Evolutionary conservation across 352 stramenopile species (phyloP).

Genomic region (Phytopythium boreale): DNA sequence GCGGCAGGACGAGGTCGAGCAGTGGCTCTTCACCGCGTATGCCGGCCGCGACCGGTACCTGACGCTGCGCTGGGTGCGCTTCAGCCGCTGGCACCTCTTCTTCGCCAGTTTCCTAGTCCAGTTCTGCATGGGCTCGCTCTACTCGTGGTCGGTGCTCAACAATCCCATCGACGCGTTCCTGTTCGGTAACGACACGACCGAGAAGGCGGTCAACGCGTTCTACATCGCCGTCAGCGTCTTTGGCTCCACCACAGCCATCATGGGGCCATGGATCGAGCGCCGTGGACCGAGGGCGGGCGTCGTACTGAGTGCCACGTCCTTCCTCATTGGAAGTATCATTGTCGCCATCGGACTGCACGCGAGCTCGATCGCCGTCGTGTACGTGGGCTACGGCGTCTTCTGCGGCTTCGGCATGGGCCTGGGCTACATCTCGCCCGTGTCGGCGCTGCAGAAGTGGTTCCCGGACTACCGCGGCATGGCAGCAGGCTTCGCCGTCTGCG

Average conservation of each 20-base stretch:
- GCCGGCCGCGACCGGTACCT: slow-evolving; percentile 46
- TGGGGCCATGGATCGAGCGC: slow-evolving; percentile 62
- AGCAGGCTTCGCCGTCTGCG: slow-evolving; percentile 53
- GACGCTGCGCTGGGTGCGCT: slow-evolving; percentile 26
- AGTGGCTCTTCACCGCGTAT: slow-evolving; percentile 48
- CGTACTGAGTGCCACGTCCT: slow-evolving; percentile 37
- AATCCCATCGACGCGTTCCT: slow-evolving; percentile 46
- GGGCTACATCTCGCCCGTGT: no score
- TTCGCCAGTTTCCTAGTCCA: slow-evolving; percentile 50
- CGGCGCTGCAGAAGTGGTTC: no score
- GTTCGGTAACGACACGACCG: slow-evolving; percentile 31
- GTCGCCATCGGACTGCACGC: slow-evolving; percentile 38
- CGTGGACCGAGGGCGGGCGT: slow-evolving; percentile 40
- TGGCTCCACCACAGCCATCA: slow-evolving; percentile 46
- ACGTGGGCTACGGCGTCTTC: slow-evolving; percentile 62
- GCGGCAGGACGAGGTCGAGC: slow-evolving; percentile 46
- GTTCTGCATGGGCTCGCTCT: slow-evolving; percentile 69
- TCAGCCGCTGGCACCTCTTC: slow-evolving; percentile 61
- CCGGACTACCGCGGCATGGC: slow-evolving; percentile 59
- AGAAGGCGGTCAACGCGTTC: slow-evolving; percentile 51
- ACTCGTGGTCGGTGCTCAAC: no score
- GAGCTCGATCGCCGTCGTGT: slow-evolving; percentile 41
- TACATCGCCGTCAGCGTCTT: slow-evolving; percentile 66
- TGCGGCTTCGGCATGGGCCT: slow-evolving; percentile 59
- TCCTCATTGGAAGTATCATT: slow-evolving; percentile 47